Evolutionary conservation across 495 filamentous ascomycete genomes (phyloP).

Genomic region (Penicillium coffeae): DNA sequence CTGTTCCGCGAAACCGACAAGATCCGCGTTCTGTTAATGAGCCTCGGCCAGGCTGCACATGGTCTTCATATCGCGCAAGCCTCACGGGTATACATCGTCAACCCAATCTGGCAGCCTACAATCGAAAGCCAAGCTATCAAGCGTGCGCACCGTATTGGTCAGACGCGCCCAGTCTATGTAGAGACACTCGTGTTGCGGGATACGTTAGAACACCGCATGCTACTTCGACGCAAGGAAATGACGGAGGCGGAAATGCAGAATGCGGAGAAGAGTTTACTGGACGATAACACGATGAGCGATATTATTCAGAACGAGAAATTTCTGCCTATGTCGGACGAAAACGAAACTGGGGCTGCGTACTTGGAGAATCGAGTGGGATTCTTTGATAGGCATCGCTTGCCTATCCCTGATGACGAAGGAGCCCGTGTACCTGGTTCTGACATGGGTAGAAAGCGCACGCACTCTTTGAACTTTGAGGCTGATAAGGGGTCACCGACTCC

Average conservation of each 20-base stretch:
- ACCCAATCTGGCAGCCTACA: slow-evolving; percentile 79
- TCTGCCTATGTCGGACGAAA: slow-evolving; percentile 51
- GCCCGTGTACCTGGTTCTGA: background rate
- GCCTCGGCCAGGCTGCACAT: slow-evolving; percentile 80
- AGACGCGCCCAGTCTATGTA: slow-evolving; percentile 73
- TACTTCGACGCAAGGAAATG: slow-evolving; percentile 71
- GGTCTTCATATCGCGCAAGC: slow-evolving; percentile 81
- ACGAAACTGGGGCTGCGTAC: slow-evolving; percentile 17
- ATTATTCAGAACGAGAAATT: slow-evolving; percentile 75
- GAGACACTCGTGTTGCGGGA: slow-evolving; percentile 80
- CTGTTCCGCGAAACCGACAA: slow-evolving; percentile 66
- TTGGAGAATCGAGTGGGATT: slow-evolving; percentile 28
- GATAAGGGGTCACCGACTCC: slow-evolving; percentile 7
- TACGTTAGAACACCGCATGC: slow-evolving; percentile 83
- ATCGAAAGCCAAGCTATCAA: slow-evolving; percentile 91
- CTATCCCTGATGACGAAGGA: slow-evolving; percentile 31
- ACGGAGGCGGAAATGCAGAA: slow-evolving; percentile 67
- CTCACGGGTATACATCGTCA: slow-evolving; percentile 86
- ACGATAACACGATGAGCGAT: slow-evolving; percentile 70
- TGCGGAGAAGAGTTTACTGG: slow-evolving; percentile 63
- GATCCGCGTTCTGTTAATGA: slow-evolving; percentile 79
- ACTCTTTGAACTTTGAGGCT: background rate
- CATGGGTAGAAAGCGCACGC: slow-evolving; percentile 1
- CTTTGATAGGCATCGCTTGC: slow-evolving; percentile 39
- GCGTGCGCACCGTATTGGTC: slow-evolving; percentile 83